Evolutionary conservation across 495 filamentous ascomycete species (phyloP).

Genomic region (Aspergillus nanangensis): DNA sequence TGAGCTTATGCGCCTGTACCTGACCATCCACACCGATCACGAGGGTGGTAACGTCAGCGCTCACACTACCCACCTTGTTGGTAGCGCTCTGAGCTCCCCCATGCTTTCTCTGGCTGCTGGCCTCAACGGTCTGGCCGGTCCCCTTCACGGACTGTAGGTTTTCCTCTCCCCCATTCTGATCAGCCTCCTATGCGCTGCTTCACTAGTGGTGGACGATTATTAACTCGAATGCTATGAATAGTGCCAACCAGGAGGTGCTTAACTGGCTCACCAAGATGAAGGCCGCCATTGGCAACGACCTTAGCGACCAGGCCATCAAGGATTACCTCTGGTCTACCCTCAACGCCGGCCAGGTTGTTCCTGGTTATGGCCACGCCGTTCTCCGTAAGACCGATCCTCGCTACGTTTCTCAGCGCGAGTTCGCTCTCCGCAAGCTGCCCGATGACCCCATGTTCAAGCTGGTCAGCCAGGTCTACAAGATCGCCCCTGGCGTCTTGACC

Average conservation of each 20-base stretch:
- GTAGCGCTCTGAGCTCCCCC: constrained; percentile 92
- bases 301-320: constrained; percentile 91
- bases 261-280: constrained; percentile 99
- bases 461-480: constrained; percentile 99
- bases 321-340: constrained; percentile 98
- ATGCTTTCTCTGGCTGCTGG: constrained; percentile 95
- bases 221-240: constrained; percentile 10
- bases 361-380: constrained; percentile 97
- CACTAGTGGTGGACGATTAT: background rate
- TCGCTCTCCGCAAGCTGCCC: constrained; percentile 87
- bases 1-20: constrained; percentile 96
- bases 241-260: constrained; percentile 97
- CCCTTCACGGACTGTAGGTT: constrained; percentile 83
- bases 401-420: constrained; percentile 95
- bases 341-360: constrained; percentile 91
- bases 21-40: constrained; percentile 98
- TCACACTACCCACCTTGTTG: constrained; percentile 97
- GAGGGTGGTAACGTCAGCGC: constrained; percentile 98
- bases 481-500: constrained; percentile 92
- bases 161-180: no score
- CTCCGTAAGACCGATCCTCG: constrained; percentile 99
- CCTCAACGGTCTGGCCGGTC: constrained; percentile 94
- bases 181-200: background rate
- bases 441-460: constrained; percentile 99
- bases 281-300: constrained; percentile 85